These are phyloP conservation scores for Aspergillus steynii DNA, from an alignment of 495 filamentous ascomycete species.

Conservation along the genomic window DNA sequence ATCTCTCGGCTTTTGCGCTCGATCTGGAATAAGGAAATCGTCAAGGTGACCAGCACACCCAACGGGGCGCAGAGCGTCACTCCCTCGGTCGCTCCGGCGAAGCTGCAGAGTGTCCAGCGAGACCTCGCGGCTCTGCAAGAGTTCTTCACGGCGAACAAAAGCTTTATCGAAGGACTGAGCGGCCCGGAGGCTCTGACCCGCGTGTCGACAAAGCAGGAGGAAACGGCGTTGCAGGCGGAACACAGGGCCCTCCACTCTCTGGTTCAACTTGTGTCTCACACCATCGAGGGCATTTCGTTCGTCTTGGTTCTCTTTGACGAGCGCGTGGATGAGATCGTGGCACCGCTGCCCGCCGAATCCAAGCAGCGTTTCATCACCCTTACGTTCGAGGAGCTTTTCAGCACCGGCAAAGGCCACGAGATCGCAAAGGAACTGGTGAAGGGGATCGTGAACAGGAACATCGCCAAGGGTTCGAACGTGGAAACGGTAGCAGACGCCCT, in stretches of 20 bases:
- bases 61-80: constrained; percentile 50
- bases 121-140: constrained; percentile 73
- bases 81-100: constrained; percentile 56
- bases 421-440: constrained; percentile 97
- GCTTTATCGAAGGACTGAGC: constrained; percentile 86
- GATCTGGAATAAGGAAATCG: constrained; percentile 76
- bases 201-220: constrained; percentile 76
- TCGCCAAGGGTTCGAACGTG: constrained; percentile 91
- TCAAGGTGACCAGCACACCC: constrained; percentile 56
- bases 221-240: constrained; percentile 86
- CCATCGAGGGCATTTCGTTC: constrained; percentile 95
- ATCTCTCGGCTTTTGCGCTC: constrained; percentile 79
- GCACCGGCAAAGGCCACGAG: constrained; percentile 72
- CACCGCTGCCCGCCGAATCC: constrained; percentile 68
- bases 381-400: constrained; percentile 86
- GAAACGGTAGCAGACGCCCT: constrained; percentile 95
- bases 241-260: constrained; percentile 89
- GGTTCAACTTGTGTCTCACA: constrained; percentile 74
- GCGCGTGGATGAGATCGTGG: constrained; percentile 81
- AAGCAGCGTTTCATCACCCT: constrained; percentile 69
- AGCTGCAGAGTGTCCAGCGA: constrained; percentile 73
- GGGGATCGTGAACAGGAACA: constrained; percentile 96
- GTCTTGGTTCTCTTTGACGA: constrained; percentile 92
- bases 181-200: constrained; percentile 78
- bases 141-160: constrained; percentile 82